Evolutionary conservation across 1,284 basidiomycete genomes (phyloP), one percentile per base, ranked within the genome.

Genomic region (Schizopora paradoxa): DNA sequence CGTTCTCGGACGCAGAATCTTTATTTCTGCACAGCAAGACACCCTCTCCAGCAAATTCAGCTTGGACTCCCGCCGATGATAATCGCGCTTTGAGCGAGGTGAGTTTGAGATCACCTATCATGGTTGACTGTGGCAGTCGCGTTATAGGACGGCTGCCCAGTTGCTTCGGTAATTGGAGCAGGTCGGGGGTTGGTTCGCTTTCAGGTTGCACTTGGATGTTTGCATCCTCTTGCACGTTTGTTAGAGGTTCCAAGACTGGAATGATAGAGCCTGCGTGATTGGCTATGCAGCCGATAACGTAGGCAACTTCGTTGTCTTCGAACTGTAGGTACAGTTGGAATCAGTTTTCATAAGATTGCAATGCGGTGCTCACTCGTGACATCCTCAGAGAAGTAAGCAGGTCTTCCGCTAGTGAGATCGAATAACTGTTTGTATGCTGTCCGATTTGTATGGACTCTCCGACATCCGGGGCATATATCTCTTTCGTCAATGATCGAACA

Each of bases 251-350:
- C 22, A 90, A 74, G 19, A 77, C 74, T 3, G 85, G 77, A 54
- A 84, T 75, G 18, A 74, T 77, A 35, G 91, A 91, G 51, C 84
- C 92, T 7, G 88, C 81, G 40, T 89, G 82, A 36, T 82, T 79
- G 4, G 85, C 75, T 23, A 98, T 81, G 21, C 86, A 79, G 21
- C 93, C 95, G 25, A 83, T 82, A 31, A 98, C 81, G 62, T 86
- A 93, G 14, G 88, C 91, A 32, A 99, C 87, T 63, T 98, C 92
- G 61, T 94, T 98, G 58, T 96, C 95, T 59, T 99, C 96, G 60
- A 97, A 96, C 88, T 95, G 53, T 43, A 44, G 14, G 8, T 18
- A 14, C 14, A 27, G 6, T 22, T 41, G 3, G 13, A 27, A 40
- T n/a, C 5, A 45, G 6, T 16, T 36, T 10, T 22, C 26, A 45